Evolutionary conservation across 1,284 basidiomycete species (phyloP), one percentile per base, ranked within the genome.

Genomic region (Xerocomus minutiporus): DNA sequence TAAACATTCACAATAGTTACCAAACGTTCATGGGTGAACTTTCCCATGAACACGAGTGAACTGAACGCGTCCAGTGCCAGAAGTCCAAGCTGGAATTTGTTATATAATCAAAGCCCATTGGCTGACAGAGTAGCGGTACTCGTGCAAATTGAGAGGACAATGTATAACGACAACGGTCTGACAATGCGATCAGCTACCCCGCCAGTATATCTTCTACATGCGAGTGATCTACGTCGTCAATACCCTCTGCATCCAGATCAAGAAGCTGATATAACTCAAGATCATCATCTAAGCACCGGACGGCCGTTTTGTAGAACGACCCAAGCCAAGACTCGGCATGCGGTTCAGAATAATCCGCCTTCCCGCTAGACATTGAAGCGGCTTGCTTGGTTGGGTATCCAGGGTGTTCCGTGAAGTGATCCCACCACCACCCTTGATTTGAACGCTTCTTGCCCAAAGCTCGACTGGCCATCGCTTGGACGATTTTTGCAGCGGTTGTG

Each of bases 381-480:
- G 8, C 7, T 47, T 54, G 34, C 28, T 54, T 55, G 13, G 15
- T 42, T 4, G 36, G 26, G 36, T 55, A 55, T 20, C 52, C 52
- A 11, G 42, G 25, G 3, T 55, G 41, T 13, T 36, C 52, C 0
- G 25, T 42, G 4, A 55, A 54, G 26, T 55, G 46, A 2, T 46
- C 46, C 46, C 46, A 54, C 46, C 51, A 54, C 46, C 54, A 44
- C 9, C 47, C 13, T 44, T 23, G 28, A 25, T 51, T 46, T 46
- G 48, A 50, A 8, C 15, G 15, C 11, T 20, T 35, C 29, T 29
- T 29, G 28, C 28, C 28, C 28, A 0, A 29, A 8, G 5, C 8
- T 29, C 28, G 28, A 29, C 6, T 29, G 28, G 28, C 8, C 28
- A 29, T 31, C 29, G 29, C 11, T 31, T 31, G 29, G 20, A 20